phyloP scores from a whole-genome alignment of 2,329 filamentous ascomycete genomes.

The Coleophoma eucalyptorum region DNA sequence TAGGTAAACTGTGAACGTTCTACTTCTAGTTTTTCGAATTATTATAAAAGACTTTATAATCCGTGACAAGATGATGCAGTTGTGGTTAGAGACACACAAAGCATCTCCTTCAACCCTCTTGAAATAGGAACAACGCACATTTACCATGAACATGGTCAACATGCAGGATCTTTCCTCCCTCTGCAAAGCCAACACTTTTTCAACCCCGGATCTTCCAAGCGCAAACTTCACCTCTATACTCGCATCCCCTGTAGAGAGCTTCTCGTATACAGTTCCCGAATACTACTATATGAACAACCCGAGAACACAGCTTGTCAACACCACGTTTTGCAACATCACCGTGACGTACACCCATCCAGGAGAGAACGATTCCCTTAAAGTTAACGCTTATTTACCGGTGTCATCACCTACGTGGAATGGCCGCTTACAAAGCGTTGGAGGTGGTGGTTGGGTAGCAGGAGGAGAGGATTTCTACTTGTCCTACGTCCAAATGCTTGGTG shows the following conservation, averaged over 20 bases:
- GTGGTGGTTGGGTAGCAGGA: constrained; percentile 25
- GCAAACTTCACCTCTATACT: not conserved
- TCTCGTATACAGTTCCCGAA: not conserved
- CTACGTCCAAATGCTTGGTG: constrained; percentile 17
- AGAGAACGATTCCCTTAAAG: constrained; percentile 12
- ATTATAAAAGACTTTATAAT: too few species aligned
- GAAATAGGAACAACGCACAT: too few species aligned
- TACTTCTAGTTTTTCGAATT: too few species aligned
- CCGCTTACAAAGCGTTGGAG: constrained; percentile 25
- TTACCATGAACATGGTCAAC: too few species aligned
- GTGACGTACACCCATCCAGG: constrained; percentile 21
- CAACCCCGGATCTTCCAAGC: not conserved
- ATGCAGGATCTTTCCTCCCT: too few species aligned
- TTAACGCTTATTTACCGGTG: constrained; percentile 22
- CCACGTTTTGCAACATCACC: constrained; percentile 22
- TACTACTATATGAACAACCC: not conserved
- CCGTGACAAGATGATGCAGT: too few species aligned
- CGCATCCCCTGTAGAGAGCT: not conserved
- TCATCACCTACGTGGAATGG: constrained; percentile 24
- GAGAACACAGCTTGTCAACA: not conserved
- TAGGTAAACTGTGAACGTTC: too few species aligned
- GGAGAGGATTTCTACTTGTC: constrained; percentile 12
- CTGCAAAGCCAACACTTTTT: too few species aligned
- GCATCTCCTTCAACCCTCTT: too few species aligned
- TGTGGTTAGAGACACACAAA: too few species aligned